Percentiles rank a stretch among this genome's conserved stretches.
Evolutionary conservation across 768 basidiomycete genomes (phyloP).

Genomic region (Pholiota conissans): DNA sequence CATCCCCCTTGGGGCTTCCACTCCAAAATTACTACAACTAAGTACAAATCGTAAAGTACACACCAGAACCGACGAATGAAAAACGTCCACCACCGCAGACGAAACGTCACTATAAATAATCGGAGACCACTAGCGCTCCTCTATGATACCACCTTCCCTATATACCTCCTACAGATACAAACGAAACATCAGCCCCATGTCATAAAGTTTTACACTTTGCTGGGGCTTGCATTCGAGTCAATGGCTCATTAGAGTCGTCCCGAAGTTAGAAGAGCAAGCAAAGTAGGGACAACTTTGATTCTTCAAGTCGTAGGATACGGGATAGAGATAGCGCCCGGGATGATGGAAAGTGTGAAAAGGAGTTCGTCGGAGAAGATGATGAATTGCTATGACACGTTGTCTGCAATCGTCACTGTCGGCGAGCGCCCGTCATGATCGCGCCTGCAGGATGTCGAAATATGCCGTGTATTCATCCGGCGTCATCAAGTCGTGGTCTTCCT

Average conservation of each 20-base stretch:
- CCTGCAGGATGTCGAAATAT: constrained; percentile 71
- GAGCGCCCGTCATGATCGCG: constrained; percentile 32
- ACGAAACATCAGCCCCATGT: neutral
- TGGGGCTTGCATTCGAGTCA: too few species aligned
- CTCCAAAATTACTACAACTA: too few species aligned
- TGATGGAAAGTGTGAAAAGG: neutral
- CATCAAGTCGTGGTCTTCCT: constrained; percentile 92
- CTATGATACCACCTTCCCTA: neutral
- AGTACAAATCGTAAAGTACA: neutral
- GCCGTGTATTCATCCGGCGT: constrained; percentile 89
- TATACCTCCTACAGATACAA: neutral
- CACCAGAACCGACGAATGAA: too few species aligned
- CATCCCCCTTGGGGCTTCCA: too few species aligned
- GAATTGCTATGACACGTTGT: neutral
- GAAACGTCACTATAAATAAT: too few species aligned
- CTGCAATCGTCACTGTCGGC: too few species aligned
- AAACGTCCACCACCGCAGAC: too few species aligned
- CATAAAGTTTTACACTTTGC: neutral
- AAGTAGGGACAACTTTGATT: too few species aligned
- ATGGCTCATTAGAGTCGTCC: too few species aligned
- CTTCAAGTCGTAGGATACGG: too few species aligned
- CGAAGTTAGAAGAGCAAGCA: too few species aligned
- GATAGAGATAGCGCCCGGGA: neutral
- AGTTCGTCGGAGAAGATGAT: neutral
- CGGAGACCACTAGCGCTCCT: neutral